Percentiles rank a stretch among this genome's conserved stretches.
These are phyloP conservation scores for Globisporangium acanthophoron DNA, from an alignment of 352 stramenopile genomes.

Conservation along the genomic window DNA sequence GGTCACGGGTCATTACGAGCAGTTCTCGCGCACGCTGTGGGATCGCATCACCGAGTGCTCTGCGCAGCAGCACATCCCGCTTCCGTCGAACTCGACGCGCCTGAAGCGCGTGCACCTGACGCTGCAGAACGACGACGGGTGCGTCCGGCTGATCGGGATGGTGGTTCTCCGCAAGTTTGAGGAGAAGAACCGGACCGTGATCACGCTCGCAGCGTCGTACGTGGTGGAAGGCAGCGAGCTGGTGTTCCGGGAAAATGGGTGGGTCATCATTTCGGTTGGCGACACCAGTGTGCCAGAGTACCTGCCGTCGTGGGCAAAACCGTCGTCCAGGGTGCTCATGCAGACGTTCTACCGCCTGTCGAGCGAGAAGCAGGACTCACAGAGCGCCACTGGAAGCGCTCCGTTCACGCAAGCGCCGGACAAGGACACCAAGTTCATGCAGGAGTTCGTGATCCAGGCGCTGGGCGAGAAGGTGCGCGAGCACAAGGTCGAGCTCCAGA, in stretches of 20 bases:
- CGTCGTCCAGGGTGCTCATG: not conserved
- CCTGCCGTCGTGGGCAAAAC: not conserved
- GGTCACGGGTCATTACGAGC: not conserved
- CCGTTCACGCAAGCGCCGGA: not conserved
- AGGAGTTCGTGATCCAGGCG: not conserved
- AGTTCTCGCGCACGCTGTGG: not conserved
- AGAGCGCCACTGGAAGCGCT: not conserved
- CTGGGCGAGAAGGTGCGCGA: constrained; percentile 3
- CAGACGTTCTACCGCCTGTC: constrained; percentile 4
- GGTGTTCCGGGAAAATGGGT: not conserved
- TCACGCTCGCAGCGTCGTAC: not conserved
- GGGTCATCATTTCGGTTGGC: not conserved
- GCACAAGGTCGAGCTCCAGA: constrained; percentile 5
- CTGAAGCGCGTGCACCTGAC: not conserved
- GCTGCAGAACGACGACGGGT: not conserved
- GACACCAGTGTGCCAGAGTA: not conserved
- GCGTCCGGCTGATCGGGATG: not conserved
- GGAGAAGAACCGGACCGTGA: not conserved
- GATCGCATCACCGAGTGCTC: not conserved
- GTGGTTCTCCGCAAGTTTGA: constrained; percentile 2
- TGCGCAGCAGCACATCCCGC: not conserved
- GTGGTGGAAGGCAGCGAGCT: not conserved
- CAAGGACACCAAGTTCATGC: not conserved
- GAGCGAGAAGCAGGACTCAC: not conserved
- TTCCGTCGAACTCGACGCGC: not conserved